Base-by-base conservation (phyloP, 495 filamentous ascomycete species). In the Penicillium angulare region DNA sequence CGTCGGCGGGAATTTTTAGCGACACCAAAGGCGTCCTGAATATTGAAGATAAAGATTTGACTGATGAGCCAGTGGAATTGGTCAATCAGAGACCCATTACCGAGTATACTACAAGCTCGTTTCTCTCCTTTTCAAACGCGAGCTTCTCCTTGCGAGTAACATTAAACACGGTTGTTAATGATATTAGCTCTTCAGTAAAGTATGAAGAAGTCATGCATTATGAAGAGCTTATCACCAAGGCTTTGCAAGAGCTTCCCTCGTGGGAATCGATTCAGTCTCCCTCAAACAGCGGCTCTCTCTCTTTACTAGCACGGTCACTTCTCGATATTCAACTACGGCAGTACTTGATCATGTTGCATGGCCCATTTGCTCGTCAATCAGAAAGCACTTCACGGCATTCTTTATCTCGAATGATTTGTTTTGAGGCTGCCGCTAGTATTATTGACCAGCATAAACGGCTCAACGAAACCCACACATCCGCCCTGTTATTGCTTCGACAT, bases 11-110 rank as follows among this genome's bases (percentile, higher is more conserved):
- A 12, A 59, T 77, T 16, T 69, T 79, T 0, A 78, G 78, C 39
- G 79, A 83, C 58, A 79, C 72, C 1, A 63, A 63, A 29, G 47
- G 72, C 0, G 79, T 79, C 0, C 56, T 67, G 7, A 82, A 83
- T 32, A 51, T 70, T 26, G 64, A 81, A 55, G 79, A 84, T 46
- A 59, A 72, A 26, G 39, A 53, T 22, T 22, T 53, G 2, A 26
- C 12, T 10, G 51, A 53, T 29, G 51, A 53, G 6, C 18, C 16
- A 3, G 43, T 36, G 1, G 32, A 22, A 18, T 4, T 43, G n/a
- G 36, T 23, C 18, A 21, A 10, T 69, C 79, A 17, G 45, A 80
- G n/a, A 59, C 67, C 44, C 57, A 68, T 33, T 22, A 48, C 42
- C 24, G 51, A 43, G 39, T 63, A 52, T 39, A 66, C 63, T 1